Percentiles rank a stretch among this genome's conserved stretches.
phyloP scores from a whole-genome alignment of 192 early-diverging fungal species.

The Podila verticillata region DNA sequence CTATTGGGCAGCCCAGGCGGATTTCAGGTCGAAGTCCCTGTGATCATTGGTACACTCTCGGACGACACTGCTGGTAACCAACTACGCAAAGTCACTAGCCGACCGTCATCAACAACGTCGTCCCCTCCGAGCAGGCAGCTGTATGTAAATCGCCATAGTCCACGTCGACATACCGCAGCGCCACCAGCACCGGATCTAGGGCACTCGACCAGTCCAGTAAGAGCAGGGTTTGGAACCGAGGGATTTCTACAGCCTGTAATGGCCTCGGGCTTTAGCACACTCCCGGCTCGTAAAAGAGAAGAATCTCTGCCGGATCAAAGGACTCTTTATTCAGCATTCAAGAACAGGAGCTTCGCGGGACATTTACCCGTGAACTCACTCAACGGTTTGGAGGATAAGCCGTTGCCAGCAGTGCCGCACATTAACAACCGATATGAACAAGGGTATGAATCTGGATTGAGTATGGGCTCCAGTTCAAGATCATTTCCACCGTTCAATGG shows the following conservation, averaged over 20 bases:
- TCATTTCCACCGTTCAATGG: background rate
- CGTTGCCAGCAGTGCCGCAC: background rate
- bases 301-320: background rate
- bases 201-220: background rate
- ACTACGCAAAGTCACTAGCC: slow-evolving; percentile 2
- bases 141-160: background rate
- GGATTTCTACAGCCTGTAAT: no score
- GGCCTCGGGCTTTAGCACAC: background rate
- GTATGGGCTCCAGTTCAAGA: background rate
- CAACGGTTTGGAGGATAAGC: background rate
- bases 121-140: background rate
- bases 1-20: slow-evolving; percentile 26
- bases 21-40: slow-evolving; percentile 18
- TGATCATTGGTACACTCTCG: slow-evolving; percentile 31
- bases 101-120: background rate
- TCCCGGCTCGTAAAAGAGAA: background rate
- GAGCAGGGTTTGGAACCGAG: no score
- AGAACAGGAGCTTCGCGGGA: background rate
- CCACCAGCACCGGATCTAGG: background rate
- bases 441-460: background rate
- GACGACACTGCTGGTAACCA: background rate
- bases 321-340: background rate
- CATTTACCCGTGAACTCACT: background rate
- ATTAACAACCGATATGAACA: background rate
- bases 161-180: background rate